Evolutionary conservation across 2,329 filamentous ascomycete genomes (phyloP), one percentile per base, ranked within the genome.

Genomic region (Diaporthe ilicicola): DNA sequence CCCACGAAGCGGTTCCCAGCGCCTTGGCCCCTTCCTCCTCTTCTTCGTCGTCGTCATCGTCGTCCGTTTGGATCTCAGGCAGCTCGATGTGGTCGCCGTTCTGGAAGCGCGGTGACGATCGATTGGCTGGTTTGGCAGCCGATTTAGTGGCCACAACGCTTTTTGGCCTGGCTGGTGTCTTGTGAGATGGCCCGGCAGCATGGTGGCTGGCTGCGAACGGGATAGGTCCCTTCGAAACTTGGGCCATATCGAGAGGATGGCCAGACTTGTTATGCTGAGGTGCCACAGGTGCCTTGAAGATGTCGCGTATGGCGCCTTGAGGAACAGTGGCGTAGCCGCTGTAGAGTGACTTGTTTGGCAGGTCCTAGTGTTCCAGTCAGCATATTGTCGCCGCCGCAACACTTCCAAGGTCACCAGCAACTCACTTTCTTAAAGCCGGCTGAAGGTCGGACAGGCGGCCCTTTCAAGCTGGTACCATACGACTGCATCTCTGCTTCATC

Each of bases 41-140:
- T 17, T 90, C 88, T 50, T 92, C 89, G 7, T 95, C 93, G 61
- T 95, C 93, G 71, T 97, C 94, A 77, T 97, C 95, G 37, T 94
- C 94, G 79, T 99, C 97, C 1, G 96, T 98, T 74, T 94, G 91
- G 76, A 99, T 98, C 76, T 99, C 96, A 0, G 96, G 95, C 3
- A 99, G 89, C 75, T 96, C 92, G 77, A 99, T 98, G 65, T 89
- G 89, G 71, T 99, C 96, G 72, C 95, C 94, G 76, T 94, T 95
- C 73, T 92, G 93, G 82, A 97, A 97, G 66, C 93, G 90, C 1
- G 94, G 94, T 1, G 94, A 97, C 37, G 93, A 92, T 74, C 90
- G 88, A 22, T 88, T 82, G 2, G 82, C 84, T n/a, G 87, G 86
- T 76, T 92, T 93, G 71, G 85, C 85, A 3, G 84, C 84, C 1